Base-by-base conservation (phyloP, 2,329 filamentous ascomycete species). In the Ophiognomonia clavigignenti-juglandacearum region DNA sequence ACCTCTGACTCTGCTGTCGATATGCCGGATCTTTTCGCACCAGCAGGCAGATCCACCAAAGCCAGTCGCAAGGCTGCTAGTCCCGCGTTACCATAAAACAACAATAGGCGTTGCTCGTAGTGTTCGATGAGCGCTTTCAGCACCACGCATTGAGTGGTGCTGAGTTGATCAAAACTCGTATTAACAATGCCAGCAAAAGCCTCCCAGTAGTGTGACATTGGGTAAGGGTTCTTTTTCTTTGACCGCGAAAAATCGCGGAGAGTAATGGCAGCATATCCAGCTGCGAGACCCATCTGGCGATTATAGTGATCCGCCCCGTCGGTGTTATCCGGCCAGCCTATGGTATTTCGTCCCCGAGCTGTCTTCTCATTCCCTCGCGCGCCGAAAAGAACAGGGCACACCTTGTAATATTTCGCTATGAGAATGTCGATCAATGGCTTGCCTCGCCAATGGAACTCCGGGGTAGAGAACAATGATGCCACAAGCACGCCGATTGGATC, bases 331-430 rank as follows among this genome's bases (percentile, higher is more conserved):
- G 80, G 77, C 88, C 89, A 95, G 1, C 88, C 89, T 3, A 95
- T 66, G n/a, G 78, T 75, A 16, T 66, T 56, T 11, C 83, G 78
- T 1, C 88, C 89, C 10, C 73, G 71, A 38, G 82, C 76, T 1
- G 83, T 95, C 52, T 75, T 82, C 62, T 95, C 88, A 52, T 73
- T 82, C 20, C 88, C 91, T 36, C 80, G 77, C 54, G 91, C 80
- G 16, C 92, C 92, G 62, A 95, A 97, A 1, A 98, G 72, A 2
- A 90, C 83, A 0, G 93, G 92, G 58, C 89, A 95, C 4, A 80
- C 74, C 14, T 86, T 74, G 50, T 90, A 82, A 59, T 88, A 86
- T 64, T 97, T 96, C 45, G 91, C 85, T 59, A 90, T 77, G 4
- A 93, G 66, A 42, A 93, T 83, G 59, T 91, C 86, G 45, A 87